Base-by-base conservation (phyloP, 2,329 filamentous ascomycete genomes). In the Mycocentrospora acerina region DNA sequence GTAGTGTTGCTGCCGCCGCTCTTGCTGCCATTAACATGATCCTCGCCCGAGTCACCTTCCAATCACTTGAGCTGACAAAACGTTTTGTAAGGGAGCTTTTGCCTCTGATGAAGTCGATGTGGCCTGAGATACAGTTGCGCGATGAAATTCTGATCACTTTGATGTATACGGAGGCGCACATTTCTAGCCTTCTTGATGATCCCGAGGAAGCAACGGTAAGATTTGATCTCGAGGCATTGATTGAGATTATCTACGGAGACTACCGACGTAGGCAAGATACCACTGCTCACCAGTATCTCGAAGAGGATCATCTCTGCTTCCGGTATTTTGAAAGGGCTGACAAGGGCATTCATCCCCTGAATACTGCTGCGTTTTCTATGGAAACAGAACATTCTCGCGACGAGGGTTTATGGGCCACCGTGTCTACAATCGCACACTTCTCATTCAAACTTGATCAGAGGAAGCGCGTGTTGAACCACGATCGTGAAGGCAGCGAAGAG, bases 21-120 rank as follows among this genome's bases (percentile, higher is more conserved):
- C 89, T 97, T 60, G 81, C 81, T 29, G 78, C 83, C 29, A 74
- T 96, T 56, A 94, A 95, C 67, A 72, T 75, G 33, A 66, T 95
- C 5, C 71, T 95, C 32, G 71, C 76, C 26, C 78, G 76, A 40
- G 79, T 81, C 3, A 76, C 86, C 39, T 80, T 83, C 31, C 86
- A 95, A 56, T 79, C 87, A 44, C 75, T 83, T 11, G 65, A 73
- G 1, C 73, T 89, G 35, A 80, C 84, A 3, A 78, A 78, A 48
- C 73, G 71, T 24, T 70, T 85, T 25, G 75, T 85, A 12, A 70
- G 74, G 37, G 75, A 79, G 6, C 62, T 90, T 7, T 60, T 95
- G 16, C 85, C 88, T 1, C 66, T 90, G 29, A 81, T 95, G 48
- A 80, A 79, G 38, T 77, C 80, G 33, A 81, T 89, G 70, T 98